Base-by-base conservation (phyloP, 352 stramenopile genomes). In the Phytopythium kandeliae region DNA sequence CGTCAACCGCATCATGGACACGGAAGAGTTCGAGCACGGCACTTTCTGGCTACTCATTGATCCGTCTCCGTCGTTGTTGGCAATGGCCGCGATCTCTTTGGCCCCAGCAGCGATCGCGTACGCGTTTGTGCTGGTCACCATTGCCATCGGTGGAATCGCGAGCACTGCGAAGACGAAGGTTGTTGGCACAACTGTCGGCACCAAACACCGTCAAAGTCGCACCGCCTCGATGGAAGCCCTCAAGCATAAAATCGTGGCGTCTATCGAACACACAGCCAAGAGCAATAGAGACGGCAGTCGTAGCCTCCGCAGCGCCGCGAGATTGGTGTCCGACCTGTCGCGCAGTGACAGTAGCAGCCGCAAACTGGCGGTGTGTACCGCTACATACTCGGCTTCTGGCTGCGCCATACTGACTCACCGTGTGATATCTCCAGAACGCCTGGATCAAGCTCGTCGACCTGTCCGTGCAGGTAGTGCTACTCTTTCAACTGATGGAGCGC, bases 1-100 rank as follows among this genome's bases (percentile, higher is more conserved):
- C 2, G 58, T 65, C 8, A 70, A 70, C 52, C 26, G 28, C 15
- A 33, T 74, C 46, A 71, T 71, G 62, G 54, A 62, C 31, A 74
- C 62, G 0, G 38, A 63, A 16, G 35, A 30, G 8, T 63, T 71
- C 17, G 65, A 74, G 22, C 43, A 60, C 9, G 66, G 66, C 0
- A 43, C 46, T n/a, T 74, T 74, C 36, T 74, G 62, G 66, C 40
- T 68, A 16, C 57, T 70, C 22, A 47, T 70, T 3, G 46, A 70
- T 1, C 55, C 50, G 30, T 35, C 49, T 11, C 26, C 46, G 4
- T 56, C 44, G 12, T 28, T 72, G 0, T 45, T 61, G 16, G 45
- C 40, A 19, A 26, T 65, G 3, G 55, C 54, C 22, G 24, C 62
- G 0, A 13, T 59, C 8, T 42, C 54, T 3, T 51, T 71, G 8